These are phyloP conservation scores for Penicillium pancosmium DNA, from an alignment of 495 filamentous ascomycete genomes.

Conservation along the genomic window DNA sequence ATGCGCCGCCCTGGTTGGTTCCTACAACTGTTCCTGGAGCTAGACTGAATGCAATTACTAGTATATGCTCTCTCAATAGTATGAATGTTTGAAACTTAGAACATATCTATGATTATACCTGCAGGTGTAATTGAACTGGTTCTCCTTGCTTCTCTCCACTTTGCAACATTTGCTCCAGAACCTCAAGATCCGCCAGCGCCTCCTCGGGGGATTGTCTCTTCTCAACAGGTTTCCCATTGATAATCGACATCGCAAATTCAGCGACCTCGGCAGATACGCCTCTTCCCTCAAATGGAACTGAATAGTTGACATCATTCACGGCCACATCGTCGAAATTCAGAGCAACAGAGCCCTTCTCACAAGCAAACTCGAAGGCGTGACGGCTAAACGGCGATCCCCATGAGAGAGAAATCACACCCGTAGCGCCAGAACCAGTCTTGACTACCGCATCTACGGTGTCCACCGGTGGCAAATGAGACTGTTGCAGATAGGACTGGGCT, in stretches of 20 bases:
- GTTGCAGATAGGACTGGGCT: slow-evolving; percentile 60
- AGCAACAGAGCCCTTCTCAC: slow-evolving; percentile 53
- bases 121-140: slow-evolving; percentile 29
- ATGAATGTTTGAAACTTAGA: no score
- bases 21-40: no score
- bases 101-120: slow-evolving; percentile 21
- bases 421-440: slow-evolving; percentile 61
- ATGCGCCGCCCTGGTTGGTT: no score
- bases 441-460: slow-evolving; percentile 71
- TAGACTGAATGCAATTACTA: no score
- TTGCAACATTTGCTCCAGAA: slow-evolving; percentile 66
- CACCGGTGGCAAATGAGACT: slow-evolving; percentile 68
- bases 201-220: slow-evolving; percentile 63
- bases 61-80: no score
- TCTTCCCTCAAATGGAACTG: slow-evolving; percentile 56
- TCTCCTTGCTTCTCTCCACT: slow-evolving; percentile 63
- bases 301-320: slow-evolving; percentile 53
- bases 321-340: slow-evolving; percentile 57
- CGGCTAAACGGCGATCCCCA: slow-evolving; percentile 67
- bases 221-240: slow-evolving; percentile 47
- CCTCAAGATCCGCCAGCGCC: slow-evolving; percentile 69
- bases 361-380: slow-evolving; percentile 54
- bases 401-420: slow-evolving; percentile 61
- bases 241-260: slow-evolving; percentile 64
- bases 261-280: slow-evolving; percentile 69